Percentiles rank a stretch among this genome's conserved stretches.
Evolutionary conservation across 352 stramenopile species (phyloP).

Genomic region (Phytophthora podocarpi): DNA sequence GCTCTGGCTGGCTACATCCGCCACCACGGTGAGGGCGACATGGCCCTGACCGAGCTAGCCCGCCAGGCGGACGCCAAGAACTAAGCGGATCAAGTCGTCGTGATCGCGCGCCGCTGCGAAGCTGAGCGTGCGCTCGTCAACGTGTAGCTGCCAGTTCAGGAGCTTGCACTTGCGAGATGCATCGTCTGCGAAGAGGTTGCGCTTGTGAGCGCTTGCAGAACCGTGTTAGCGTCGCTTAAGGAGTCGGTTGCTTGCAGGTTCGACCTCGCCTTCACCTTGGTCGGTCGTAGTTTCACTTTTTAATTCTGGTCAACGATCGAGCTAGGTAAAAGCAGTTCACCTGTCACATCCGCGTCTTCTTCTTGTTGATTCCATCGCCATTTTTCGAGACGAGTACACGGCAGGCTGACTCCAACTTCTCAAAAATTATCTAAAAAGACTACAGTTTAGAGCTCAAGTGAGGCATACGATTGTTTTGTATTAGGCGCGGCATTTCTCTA

Average conservation of each 20-base stretch:
- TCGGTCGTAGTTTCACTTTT: conserved; percentile 36
- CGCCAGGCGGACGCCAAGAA: conserved; percentile 82
- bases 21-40: conserved; percentile 95
- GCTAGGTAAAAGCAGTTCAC: conserved; percentile 39
- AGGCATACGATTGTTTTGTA: conserved; percentile 19
- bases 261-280: conserved; percentile 27
- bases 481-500: conserved; percentile 25
- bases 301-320: conserved; percentile 36
- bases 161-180: background rate
- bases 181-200: conserved; percentile 2
- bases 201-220: conserved; percentile 9
- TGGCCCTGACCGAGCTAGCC: conserved; percentile 90
- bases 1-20: conserved; percentile 97
- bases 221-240: conserved; percentile 19
- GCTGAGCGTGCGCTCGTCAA: conserved; percentile 9
- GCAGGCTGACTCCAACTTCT: no score
- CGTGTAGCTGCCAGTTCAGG: conserved; percentile 15
- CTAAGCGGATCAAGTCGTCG: conserved; percentile 39
- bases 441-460: background rate
- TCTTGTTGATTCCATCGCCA: no score
- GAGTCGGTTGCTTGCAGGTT: conserved; percentile 42
- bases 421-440: no score
- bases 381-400: no score
- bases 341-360: conserved; percentile 5
- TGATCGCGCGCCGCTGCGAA: conserved; percentile 6